Base-by-base conservation (phyloP, 2,329 filamentous ascomycete genomes). In the Coniochaeta ligniaria region DNA sequence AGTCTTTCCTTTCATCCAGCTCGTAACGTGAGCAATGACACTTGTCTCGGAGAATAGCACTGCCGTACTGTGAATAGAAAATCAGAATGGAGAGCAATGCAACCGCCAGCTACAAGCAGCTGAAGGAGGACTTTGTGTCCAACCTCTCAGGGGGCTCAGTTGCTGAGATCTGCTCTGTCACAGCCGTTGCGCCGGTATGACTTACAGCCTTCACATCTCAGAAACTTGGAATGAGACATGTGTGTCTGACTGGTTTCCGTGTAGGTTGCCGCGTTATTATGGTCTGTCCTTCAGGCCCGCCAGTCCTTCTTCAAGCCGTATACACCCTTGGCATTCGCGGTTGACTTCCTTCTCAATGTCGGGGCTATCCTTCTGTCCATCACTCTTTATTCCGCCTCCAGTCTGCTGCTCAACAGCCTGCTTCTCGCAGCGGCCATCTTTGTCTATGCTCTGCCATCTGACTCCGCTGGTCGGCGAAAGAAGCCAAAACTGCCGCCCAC, bases 71-170 rank as follows among this genome's bases (percentile, higher is more conserved):
- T 38, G 47, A 52, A 52, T 31, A 24, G 22, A 31, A 17, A 2
- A 5, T 26, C 36, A 20, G 22, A 17, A 58, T 58, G 56, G 26
- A 76, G 63, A 31, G 24, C 47, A 68, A 70, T 65, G 57, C 71
- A 4, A 62, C 73, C 70, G 68, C 77, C 55, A 88, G 82, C 75
- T 96, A 97, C 80, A 99, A 97, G 77, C 85, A 89, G 69, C 82
- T 89, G 67, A 99, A 99, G 78, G 93, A 96, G 80, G 92, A 92
- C 71, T 96, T 96, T 73, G 95, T 99, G 70, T 96, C 94, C 60
- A 91, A 92, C 73, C 85, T 96, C 33, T 87, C 89, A 7, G 95
- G 95, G 45, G 92, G 95, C 62, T 83, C 86, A 35, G 87, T 96
- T 63, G 78, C 82, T 66, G 95, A 99, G 73, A 93, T 99, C 77